Base-by-base conservation (phyloP, 2,329 filamentous ascomycete genomes). In the Aspergillus sp. region DNA sequence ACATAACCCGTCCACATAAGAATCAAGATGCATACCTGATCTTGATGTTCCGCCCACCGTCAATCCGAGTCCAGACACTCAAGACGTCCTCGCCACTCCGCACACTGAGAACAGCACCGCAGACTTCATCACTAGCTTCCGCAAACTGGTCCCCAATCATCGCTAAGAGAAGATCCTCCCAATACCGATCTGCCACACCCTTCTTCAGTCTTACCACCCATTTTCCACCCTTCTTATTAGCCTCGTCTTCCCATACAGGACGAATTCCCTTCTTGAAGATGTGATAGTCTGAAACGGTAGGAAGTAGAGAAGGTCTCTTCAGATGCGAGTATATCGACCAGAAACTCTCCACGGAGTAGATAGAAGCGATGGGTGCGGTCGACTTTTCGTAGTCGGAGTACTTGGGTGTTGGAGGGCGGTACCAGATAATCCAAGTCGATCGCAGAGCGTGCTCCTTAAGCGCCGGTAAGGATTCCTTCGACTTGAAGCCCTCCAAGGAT, bases 301-400 rank as follows among this genome's bases (percentile, higher is more conserved):
- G 93, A 57, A 99, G 82, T 35, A 84, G 80, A 37, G 93, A 98
- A 2, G 96, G 95, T 27, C 90, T 86, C 79, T 96, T 96, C 48
- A 99, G 83, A 75, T 98, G 92, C 55, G 85, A 82, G 73, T 96
- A 98, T 39, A 96, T 87, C 48, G 86, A 83, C 86, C 92, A 97
- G 73, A 99, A 98, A 59, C 95, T 90, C 77, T 98, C 92, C 50
- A 86, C 91, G 6, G 90, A 91, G 59, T 84, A 84, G 70, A 96
- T 90, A 56, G 85, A 84, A 67, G 91, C 93, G 70, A 98, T 86
- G 40, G 92, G 86, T 68, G 95, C 90, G 61, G 96, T 87, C 6
- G 93, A 98, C 77, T 98, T 96, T 75, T 99, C 95, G 75, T 99
- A 99, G 76, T 98, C 93, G 70, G 95, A 93, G 64, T 93, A 95